Base-by-base conservation (phyloP, 2,329 filamentous ascomycete genomes). In the Colletotrichum sp. region DNA sequence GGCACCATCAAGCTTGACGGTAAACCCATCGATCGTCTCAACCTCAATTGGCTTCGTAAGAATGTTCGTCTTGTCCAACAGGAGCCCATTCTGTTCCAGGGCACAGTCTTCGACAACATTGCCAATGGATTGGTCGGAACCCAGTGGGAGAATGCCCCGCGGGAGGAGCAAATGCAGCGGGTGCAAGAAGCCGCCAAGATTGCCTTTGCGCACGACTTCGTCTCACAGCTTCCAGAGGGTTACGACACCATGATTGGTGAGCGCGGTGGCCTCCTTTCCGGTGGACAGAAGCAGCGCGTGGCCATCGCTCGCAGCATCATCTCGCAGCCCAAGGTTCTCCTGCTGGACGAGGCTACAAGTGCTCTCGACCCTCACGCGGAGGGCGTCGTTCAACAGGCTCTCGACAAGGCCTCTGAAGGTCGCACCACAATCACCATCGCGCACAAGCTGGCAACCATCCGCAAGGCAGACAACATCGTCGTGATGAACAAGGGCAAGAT, bases 261-360 rank as follows among this genome's bases (percentile, higher is more conserved):
- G 78, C 87, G 88, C 11, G 92, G 91, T 2, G 88, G 90, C 36
- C 90, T 91, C 72, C 83, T 94, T 1, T 92, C 89, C 12, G 92
- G 92, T n/a, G 93, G 92, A 1, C 92, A 94, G 78, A 87, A 91
- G 61, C 92, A 94, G 78, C 87, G 92, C 12, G 86, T 94, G 28
- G 90, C 92, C 1, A 94, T 94, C 72, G 85, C 85, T 3, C 82
- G 86, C n/a, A 84, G 83, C 55, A 83, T 87, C 60, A 81, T 87
- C n/a, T 83, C 82, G 4, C 79, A 85, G 36, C 85, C 86, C 3
- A 84, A 83, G 60, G 90, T 94, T 34, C 85, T 94, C 0, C 87
- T 94, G 16, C 83, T 94, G 2, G 93, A 94, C 75, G 93, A 94
- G 82, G 92, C 92, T 1, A 94, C 93, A 0, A 91, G 88, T 60